Conservation (phyloP, 2,329 filamentous ascomycete genomes). For the Sordariomycetes sp. region DNA sequence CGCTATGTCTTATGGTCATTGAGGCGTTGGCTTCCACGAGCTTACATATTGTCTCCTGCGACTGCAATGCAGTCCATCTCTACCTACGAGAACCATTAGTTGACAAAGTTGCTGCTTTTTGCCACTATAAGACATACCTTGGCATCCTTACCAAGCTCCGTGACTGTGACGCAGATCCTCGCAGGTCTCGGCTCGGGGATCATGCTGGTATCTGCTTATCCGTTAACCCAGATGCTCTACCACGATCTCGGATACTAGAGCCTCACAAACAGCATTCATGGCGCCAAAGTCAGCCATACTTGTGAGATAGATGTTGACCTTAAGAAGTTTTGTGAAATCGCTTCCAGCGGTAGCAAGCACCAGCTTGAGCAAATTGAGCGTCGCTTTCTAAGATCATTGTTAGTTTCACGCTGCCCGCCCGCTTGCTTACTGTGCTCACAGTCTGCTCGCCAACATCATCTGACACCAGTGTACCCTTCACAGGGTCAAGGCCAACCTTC, state of each 20-base stretch:
- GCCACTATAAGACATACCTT: neutral
- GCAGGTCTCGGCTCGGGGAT: neutral
- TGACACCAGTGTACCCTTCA: neutral
- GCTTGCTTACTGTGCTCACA: too few relatives aligned
- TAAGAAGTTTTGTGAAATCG: neutral
- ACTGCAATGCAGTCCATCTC: constrained; percentile 1
- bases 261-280: constrained; percentile 30
- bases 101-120: neutral
- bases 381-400: neutral
- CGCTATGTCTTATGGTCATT: too few relatives aligned
- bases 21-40: too few relatives aligned
- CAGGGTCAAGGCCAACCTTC: neutral
- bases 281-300: constrained; percentile 55
- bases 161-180: neutral
- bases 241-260: neutral
- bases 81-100: neutral
- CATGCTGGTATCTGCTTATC: neutral
- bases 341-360: neutral
- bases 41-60: too few relatives aligned
- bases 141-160: neutral
- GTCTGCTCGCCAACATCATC: neutral
- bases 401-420: neutral
- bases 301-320: constrained; percentile 50
- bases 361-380: neutral
- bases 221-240: too few relatives aligned